Percentiles rank a stretch among this genome's conserved stretches.
phyloP scores from a whole-genome alignment of 1,139 yeast species.

The Insectozyma bohioensis region DNA sequence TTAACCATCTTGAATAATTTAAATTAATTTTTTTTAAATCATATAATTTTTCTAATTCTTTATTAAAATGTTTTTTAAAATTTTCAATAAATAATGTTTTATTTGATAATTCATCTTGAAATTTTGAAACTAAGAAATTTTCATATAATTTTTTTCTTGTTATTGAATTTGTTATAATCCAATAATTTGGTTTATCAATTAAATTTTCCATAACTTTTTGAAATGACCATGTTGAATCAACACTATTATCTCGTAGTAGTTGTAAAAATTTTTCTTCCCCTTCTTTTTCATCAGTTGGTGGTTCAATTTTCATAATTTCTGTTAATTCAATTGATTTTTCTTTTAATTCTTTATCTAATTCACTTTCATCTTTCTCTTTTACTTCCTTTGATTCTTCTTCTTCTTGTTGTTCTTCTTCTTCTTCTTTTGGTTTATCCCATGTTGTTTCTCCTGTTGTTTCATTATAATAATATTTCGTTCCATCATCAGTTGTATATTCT shows the following conservation, averaged over 20 bases:
- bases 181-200: slow-evolving; percentile 62
- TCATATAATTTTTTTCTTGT: slow-evolving; percentile 65
- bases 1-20: slow-evolving; percentile 69
- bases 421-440: slow-evolving; percentile 72
- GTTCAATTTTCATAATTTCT: slow-evolving; percentile 7
- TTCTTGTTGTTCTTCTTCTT: slow-evolving; percentile 12
- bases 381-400: slow-evolving; percentile 4
- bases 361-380: slow-evolving; percentile 10
- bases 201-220: slow-evolving; percentile 61
- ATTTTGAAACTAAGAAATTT: slow-evolving; percentile 53
- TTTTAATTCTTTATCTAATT: slow-evolving; percentile 15
- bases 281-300: slow-evolving; percentile 9
- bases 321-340: slow-evolving; percentile 12
- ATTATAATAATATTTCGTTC: slow-evolving; percentile 72
- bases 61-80: slow-evolving; percentile 53
- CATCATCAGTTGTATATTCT: slow-evolving; percentile 65
- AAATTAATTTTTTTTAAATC: slow-evolving; percentile 42
- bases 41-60: slow-evolving; percentile 42
- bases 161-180: slow-evolving; percentile 65
- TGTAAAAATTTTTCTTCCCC: slow-evolving; percentile 42
- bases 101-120: slow-evolving; percentile 54
- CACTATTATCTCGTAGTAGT: slow-evolving; percentile 52
- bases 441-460: slow-evolving; percentile 63
- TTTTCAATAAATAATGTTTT: slow-evolving; percentile 54
- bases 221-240: slow-evolving; percentile 79